Percentiles rank a stretch among this genome's conserved stretches.
Evolutionary conservation across 768 basidiomycete genomes (phyloP).

Genomic region (Lactarius sanguifluus): DNA sequence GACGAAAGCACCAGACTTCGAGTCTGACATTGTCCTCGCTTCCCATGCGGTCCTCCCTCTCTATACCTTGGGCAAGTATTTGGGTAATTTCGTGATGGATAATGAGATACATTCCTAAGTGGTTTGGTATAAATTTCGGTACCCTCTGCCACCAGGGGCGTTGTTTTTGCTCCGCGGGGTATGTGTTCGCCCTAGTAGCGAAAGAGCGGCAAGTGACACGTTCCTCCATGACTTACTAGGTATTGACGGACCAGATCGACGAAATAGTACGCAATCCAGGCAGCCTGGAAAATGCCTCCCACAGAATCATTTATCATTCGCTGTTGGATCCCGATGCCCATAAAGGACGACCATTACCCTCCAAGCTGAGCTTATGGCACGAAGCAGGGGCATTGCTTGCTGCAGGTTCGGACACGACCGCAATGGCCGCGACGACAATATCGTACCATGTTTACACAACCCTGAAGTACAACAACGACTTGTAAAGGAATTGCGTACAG

Average conservation of each 20-base stretch:
- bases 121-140: neutral
- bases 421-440: neutral
- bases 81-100: neutral
- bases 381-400: neutral
- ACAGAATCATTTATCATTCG: constrained; percentile 1
- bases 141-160: neutral
- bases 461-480: neutral
- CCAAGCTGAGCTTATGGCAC: neutral
- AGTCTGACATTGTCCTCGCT: neutral
- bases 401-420: neutral
- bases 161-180: neutral
- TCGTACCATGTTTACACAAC: constrained; percentile 1
- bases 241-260: neutral
- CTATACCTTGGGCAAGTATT: neutral
- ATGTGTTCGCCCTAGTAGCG: neutral
- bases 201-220: neutral
- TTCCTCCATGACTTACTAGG: neutral
- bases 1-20: constrained; percentile 3
- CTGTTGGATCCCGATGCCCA: neutral
- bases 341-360: constrained; percentile 1
- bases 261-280: neutral
- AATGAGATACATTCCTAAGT: neutral
- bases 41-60: neutral
- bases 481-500: neutral
- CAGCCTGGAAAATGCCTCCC: neutral